phyloP scores from a whole-genome alignment of 768 basidiomycete genomes.

The Tubosaeta sp. region DNA sequence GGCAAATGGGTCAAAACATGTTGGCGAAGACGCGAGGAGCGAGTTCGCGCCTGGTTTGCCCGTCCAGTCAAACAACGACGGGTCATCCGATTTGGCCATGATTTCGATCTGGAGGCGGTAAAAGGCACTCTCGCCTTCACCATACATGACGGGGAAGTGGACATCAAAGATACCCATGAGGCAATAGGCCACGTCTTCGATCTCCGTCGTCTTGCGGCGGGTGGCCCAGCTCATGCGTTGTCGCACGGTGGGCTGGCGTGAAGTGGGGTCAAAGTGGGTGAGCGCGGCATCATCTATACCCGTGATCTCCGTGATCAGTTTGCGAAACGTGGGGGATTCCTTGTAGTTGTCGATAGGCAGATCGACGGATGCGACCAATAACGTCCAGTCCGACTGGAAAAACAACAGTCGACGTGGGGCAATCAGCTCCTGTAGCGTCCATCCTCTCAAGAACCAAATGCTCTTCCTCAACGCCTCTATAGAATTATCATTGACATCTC shows the following conservation, averaged over 20 bases:
- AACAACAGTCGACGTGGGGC: constrained; percentile 22
- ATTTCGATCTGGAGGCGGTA: constrained; percentile 25
- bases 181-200: constrained; percentile 28
- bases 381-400: constrained; percentile 21
- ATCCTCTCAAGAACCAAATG: constrained; percentile 25
- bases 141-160: constrained; percentile 27
- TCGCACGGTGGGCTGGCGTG: constrained; percentile 10
- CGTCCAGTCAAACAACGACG: constrained; percentile 25
- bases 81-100: constrained; percentile 21
- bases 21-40: constrained; percentile 15
- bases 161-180: constrained; percentile 28
- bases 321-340: constrained; percentile 7
- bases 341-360: constrained; percentile 19
- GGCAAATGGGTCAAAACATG: constrained; percentile 22
- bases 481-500: constrained; percentile 14
- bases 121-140: constrained; percentile 26
- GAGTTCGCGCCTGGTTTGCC: constrained; percentile 12
- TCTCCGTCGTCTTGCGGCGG: constrained; percentile 24
- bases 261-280: constrained; percentile 15
- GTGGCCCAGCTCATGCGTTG: constrained; percentile 29
- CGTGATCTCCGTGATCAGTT: constrained; percentile 13
- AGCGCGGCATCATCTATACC: constrained; percentile 16
- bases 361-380: constrained; percentile 10
- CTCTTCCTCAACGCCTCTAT: constrained; percentile 13
- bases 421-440: constrained; percentile 27